Evolutionary conservation across 371 early-diverging fungal species (phyloP).

Genomic region (Actinomortierella wolfii): DNA sequence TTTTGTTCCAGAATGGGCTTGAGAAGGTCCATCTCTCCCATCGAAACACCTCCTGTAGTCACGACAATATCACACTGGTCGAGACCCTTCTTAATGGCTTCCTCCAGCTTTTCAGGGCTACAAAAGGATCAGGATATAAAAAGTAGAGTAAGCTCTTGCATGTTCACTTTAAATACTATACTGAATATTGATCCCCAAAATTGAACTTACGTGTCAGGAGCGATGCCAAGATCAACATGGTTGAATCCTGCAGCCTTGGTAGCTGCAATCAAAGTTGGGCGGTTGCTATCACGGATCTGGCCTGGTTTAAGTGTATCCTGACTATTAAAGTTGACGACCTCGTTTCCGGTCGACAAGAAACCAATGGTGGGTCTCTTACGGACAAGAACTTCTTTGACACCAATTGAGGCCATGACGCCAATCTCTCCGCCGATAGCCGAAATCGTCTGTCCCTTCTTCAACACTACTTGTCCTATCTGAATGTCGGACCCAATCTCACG

Average conservation of each 20-base stretch:
- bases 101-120: slow-evolving; percentile 59
- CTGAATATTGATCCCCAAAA: not conserved
- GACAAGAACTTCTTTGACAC: slow-evolving; percentile 66
- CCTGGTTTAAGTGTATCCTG: slow-evolving; percentile 59
- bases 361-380: slow-evolving; percentile 76
- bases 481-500: slow-evolving; percentile 84
- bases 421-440: slow-evolving; percentile 80
- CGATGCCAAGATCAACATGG: slow-evolving; percentile 77
- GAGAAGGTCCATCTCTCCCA: slow-evolving; percentile 93
- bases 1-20: slow-evolving; percentile 83
- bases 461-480: slow-evolving; percentile 57
- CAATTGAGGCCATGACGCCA: slow-evolving; percentile 80
- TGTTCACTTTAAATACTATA: not conserved
- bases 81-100: slow-evolving; percentile 57
- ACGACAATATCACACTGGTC: slow-evolving; percentile 76
- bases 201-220: slow-evolving; percentile 58
- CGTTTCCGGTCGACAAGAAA: slow-evolving; percentile 90
- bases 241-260: slow-evolving; percentile 67
- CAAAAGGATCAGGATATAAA: not conserved
- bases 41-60: slow-evolving; percentile 93
- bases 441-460: slow-evolving; percentile 61
- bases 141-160: not conserved
- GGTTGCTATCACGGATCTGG: slow-evolving; percentile 84
- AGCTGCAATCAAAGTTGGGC: slow-evolving; percentile 76
- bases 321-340: slow-evolving; percentile 69